phyloP scores from a whole-genome alignment of 257 asterid genomes.

The Solanum infundibuliforme region DNA sequence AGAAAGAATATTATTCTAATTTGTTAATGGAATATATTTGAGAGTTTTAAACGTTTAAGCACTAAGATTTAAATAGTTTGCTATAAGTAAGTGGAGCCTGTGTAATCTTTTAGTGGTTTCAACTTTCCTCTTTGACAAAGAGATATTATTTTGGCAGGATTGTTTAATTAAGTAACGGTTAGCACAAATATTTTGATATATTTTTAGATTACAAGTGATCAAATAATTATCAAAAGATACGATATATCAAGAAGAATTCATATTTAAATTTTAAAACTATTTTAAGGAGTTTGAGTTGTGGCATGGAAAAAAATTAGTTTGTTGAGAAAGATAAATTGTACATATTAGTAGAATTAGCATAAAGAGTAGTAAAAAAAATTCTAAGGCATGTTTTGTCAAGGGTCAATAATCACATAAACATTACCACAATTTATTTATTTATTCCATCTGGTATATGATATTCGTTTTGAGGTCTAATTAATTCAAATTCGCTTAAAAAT shows the following conservation, averaged over 20 bases:
- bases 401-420: background rate
- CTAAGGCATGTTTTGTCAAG: background rate
- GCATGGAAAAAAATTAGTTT: background rate
- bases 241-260: accelerated
- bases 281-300: background rate
- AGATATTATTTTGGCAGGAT: background rate
- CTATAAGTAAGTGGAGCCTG: background rate
- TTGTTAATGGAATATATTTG: background rate
- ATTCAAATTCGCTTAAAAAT: no score
- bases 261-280: background rate
- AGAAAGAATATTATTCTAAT: background rate
- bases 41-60: background rate
- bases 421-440: no score
- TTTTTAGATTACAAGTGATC: background rate
- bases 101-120: background rate
- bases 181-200: background rate
- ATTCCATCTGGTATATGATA: no score
- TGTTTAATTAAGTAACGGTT: background rate
- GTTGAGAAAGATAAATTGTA: background rate
- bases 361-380: background rate
- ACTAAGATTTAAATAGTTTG: background rate
- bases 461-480: no score
- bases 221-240: background rate
- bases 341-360: background rate
- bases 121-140: background rate